Base-by-base conservation (phyloP, 257 asterid species). In the Scutellaria barbata region DNA sequence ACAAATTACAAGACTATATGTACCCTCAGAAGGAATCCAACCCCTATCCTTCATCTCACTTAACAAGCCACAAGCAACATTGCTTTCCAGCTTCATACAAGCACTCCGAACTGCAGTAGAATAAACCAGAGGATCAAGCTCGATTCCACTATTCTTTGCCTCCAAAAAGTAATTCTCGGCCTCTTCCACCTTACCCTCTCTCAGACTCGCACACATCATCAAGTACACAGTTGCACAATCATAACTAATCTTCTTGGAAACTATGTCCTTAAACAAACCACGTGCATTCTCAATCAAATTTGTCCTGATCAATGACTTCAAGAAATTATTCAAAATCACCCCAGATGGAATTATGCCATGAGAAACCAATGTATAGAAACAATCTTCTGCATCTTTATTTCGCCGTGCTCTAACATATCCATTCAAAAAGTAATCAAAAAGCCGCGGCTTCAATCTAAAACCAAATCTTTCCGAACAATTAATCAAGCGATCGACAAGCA, bases 11-110 rank as follows among this genome's bases (percentile, higher is more conserved):
- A 66, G 75, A 5, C 89, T 84, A 68, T 35, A 89, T 0, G 84
- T 79, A 22, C 92, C 87, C 80, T 80, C 85, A 1, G 91, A 75
- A 37, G 97, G 92, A 65, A 86, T 71, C 92, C 88, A 90, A 13
- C 90, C 89, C 85, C 51, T 80, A 42, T 33, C 80, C 84, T 87
- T 86, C 91, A 93, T 86, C 88, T 89, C 92, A 69, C 68, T 79
- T 86, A 90, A 70, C 87, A 90, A 80, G 37, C 71, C 76, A 61
- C 71, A 62, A 1, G 92, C 97, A 11, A 43, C 72, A 18, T 43
- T 37, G 33, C 54, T 20, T 16, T 89, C 81, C 60, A 76, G 75
- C 65, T 77, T 80, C 79, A 64, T 68, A 80, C 97, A 89, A 63
- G 88, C 86, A 71, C 85, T 81, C 33, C 80, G 77, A 66, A 89